phyloP scores from a whole-genome alignment of 768 basidiomycete genomes.

The Podaxis mareebaensis region DNA sequence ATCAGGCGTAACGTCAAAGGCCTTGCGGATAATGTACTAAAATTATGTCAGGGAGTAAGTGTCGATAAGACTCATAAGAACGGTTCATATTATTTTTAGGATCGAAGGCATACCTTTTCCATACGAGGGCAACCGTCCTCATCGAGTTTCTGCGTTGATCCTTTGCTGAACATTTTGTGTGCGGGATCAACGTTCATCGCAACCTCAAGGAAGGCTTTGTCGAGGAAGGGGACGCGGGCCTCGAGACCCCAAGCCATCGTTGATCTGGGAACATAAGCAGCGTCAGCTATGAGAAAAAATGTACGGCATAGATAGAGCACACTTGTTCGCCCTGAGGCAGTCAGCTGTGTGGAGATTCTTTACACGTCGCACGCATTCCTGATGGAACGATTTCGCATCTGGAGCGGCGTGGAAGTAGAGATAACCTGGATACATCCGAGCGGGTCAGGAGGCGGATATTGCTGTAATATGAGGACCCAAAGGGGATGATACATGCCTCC shows the following conservation, averaged over 20 bases:
- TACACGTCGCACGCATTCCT: conserved; percentile 91
- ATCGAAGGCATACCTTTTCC: conserved; percentile 76
- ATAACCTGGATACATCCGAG: conserved; percentile 60
- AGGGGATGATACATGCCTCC: conserved; percentile 60
- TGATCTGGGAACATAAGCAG: conserved; percentile 49
- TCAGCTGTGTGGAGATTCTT: conserved; percentile 98
- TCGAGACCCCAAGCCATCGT: conserved; percentile 99
- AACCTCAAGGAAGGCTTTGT: conserved; percentile 93
- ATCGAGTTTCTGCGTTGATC: conserved; percentile 70
- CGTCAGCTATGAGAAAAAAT: conserved; percentile 1
- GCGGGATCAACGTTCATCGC: conserved; percentile 89
- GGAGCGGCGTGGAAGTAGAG: conserved; percentile 99
- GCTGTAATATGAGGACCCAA: not conserved
- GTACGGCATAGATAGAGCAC: conserved; percentile 20
- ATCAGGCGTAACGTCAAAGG: conserved; percentile 79
- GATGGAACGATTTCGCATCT: conserved; percentile 84
- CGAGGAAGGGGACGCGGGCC: conserved; percentile 97
- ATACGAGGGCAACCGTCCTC: conserved; percentile 86
- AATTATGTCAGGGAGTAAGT: not conserved
- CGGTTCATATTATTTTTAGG: conserved; percentile 1
- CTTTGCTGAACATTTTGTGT: conserved; percentile 89
- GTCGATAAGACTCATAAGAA: conserved; percentile 14
- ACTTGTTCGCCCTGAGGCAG: conserved; percentile 98
- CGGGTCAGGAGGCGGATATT: not conserved
- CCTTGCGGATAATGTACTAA: conserved; percentile 93